phyloP scores from a whole-genome alignment of 805 yeast species.

The Schizosaccharomyces lindneri region DNA sequence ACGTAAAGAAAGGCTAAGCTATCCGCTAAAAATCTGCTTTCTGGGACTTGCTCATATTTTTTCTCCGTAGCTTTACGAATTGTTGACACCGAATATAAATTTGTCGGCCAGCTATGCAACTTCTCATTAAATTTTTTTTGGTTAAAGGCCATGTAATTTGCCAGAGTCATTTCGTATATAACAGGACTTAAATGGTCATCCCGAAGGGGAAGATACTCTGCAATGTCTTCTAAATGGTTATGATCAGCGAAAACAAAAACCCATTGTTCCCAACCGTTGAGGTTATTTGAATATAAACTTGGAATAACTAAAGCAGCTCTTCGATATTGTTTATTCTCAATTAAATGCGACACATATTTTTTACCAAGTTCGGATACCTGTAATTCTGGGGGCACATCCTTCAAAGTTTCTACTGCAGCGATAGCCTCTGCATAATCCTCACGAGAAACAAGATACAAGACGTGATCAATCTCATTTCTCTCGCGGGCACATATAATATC shows the following conservation, averaged over 20 bases:
- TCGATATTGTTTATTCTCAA: constrained; percentile 24
- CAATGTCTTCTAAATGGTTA: constrained; percentile 22
- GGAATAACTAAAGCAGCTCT: constrained; percentile 28
- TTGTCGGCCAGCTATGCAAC: constrained; percentile 32
- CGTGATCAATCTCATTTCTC: constrained; percentile 41
- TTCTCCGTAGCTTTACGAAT: constrained; percentile 26
- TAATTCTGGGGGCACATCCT: constrained; percentile 31
- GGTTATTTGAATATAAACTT: constrained; percentile 15
- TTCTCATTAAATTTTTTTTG: constrained; percentile 19
- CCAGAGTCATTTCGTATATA: constrained; percentile 25
- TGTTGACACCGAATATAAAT: constrained; percentile 23
- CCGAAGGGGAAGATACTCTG: constrained; percentile 32
- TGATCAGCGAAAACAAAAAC: constrained; percentile 26
- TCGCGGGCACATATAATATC: constrained; percentile 62
- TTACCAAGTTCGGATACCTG: constrained; percentile 23
- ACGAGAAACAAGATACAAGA: constrained; percentile 42
- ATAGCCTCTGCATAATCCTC: constrained; percentile 45
- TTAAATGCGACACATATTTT: constrained; percentile 12
- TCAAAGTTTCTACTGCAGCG: constrained; percentile 40
- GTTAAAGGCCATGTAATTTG: constrained; percentile 21
- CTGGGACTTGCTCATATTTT: constrained; percentile 14
- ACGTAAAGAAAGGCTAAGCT: constrained; percentile 23
- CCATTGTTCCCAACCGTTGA: constrained; percentile 42
- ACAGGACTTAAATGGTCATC: constrained; percentile 15
- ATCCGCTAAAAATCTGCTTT: constrained; percentile 5